A percentile compares a stretch with the other conserved stretches of the same genome.
phyloP scores from a whole-genome alignment of 495 filamentous ascomycete genomes.

The Penicillium simplicissimum region DNA sequence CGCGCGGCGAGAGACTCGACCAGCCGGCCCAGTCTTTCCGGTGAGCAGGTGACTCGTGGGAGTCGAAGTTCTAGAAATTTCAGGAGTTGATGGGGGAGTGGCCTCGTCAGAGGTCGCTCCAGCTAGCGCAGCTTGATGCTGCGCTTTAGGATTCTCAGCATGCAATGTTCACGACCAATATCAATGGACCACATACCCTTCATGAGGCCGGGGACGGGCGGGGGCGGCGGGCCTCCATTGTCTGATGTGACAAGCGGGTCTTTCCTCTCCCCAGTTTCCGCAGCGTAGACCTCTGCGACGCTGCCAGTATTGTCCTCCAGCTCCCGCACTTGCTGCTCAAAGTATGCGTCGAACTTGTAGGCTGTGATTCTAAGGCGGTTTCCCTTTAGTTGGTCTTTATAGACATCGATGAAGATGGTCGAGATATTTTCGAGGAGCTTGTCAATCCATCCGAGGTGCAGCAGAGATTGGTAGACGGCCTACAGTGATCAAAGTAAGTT shows the following conservation, averaged over 20 bases:
- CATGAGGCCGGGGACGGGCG: conserved; percentile 55
- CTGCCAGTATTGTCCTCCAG: conserved; percentile 63
- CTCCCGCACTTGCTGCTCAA: conserved; percentile 86
- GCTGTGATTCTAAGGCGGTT: conserved; percentile 74
- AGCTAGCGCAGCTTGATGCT: conserved; percentile 49
- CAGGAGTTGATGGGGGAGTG: conserved; percentile 69
- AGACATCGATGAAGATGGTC: conserved; percentile 84
- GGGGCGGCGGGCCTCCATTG: conserved; percentile 54
- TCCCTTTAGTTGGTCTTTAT: conserved; percentile 82
- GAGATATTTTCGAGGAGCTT: conserved; percentile 93
- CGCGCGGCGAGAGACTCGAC: conserved; percentile 76
- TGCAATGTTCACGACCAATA: conserved; percentile 22
- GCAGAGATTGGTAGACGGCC: conserved; percentile 94
- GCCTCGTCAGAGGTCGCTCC: conserved; percentile 50
- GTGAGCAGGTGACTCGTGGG: conserved; percentile 68
- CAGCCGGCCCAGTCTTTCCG: conserved; percentile 68
- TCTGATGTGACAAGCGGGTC: conserved; percentile 48
- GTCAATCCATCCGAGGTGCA: conserved; percentile 96
- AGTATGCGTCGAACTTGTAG: conserved; percentile 84
- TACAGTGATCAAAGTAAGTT: conserved; percentile 42
- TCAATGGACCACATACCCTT: conserved; percentile 39
- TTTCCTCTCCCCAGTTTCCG: conserved; percentile 40
- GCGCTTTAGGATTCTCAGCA: conserved; percentile 40
- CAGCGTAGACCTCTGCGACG: conserved; percentile 32
- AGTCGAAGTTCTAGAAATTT: conserved; percentile 75